Base-by-base conservation (phyloP, 345 rosid species). In the Populus euphratica region DNA sequence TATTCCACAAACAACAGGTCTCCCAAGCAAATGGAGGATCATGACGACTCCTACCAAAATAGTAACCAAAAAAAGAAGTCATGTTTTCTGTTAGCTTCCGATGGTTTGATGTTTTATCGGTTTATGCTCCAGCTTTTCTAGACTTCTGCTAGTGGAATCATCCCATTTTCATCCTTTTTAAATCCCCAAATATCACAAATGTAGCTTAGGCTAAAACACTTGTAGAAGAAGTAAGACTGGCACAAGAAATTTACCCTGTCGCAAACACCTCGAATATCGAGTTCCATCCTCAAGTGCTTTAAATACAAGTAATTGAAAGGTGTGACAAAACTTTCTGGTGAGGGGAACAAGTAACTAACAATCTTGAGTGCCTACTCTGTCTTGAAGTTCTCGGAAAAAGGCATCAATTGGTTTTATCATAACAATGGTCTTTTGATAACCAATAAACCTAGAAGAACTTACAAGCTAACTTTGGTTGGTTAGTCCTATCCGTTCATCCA, bases 181-280 rank as follows among this genome's bases (percentile, higher is more conserved):
- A 90, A 56, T 39, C 35, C 86, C 81, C 84, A 81, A 20, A 47
- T 63, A 50, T 81, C 81, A 69, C 84, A 81, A 38, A 77, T 62
- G n/a, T 73, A 81, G 61, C 65, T 73, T 75, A 36, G 27, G 20
- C 2, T 50, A 18, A 50, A 50, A 21, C 6, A 6, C 56, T 50
- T 7, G n/a, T 50, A 8, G 20, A 21, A 20, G 20, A 50, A 50
- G 56, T 18, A 50, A 50, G 56, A 20, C n/a, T 21, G 0, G n/a
- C 56, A 50, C 2, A 50, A 18, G 56, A 50, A 50, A 18, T 78
- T 75, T 5, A 77, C 63, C 1, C 81, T 81, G 77, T 38, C 69
- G 49, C 72, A 27, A 25, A 77, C 63, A 20, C 81, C 78, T 68
- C 69, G 78, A 13, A 73, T 61, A 68, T 68, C 5, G 81, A 81